Base-by-base conservation (phyloP, 768 basidiomycete genomes). In the Lactifluus echinatus region DNA sequence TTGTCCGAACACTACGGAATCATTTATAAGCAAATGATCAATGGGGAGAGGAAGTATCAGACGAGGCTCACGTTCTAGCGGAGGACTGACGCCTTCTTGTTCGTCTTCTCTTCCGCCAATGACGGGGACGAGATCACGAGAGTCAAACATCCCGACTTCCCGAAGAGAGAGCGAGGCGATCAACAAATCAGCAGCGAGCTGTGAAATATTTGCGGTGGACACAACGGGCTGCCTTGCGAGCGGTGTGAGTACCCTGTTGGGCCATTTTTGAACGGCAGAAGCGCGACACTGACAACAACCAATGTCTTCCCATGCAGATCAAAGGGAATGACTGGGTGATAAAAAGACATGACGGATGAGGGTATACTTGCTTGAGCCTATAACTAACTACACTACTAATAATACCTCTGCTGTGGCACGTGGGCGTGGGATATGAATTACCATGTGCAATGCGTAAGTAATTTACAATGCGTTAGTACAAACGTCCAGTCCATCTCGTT, bases 171-270 rank as follows among this genome's bases (percentile, higher is more conserved):
- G 73, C 1, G 85, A 83, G 4, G 84, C 69, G 60, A 90, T 83
- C 59, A 93, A 71, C 17, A 93, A 71, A 69, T 93, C 89, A 10
- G 73, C 81, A 0, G 88, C 80, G 12, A 93, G 75, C 65, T 93
- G 89, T n/a, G 82, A 76, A 42, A 92, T 78, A 71, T 92, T 92
- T 47, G 86, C 89, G 11, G 81, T 80, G 5, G 89, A 90, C 11
- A 92, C 87, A 43, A 89, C 66, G 33, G 90, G 89, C 80, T 81
- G 54, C 39, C 63, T 61, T 68, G 64, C 39, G 42, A 47, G 8
- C 23, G 47, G 34, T 23, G 36, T 42, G 21, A 57, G 56, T 54
- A 12, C 14, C 29, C n/a, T 19, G 8, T 42, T 19, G 21, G 8
- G n/a, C n/a, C 12, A 34, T 43, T 19, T 39, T 48, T 43, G 24